Evolutionary conservation across 2,329 filamentous ascomycete species (phyloP).

Genomic region (Cyphellophora europaea): DNA sequence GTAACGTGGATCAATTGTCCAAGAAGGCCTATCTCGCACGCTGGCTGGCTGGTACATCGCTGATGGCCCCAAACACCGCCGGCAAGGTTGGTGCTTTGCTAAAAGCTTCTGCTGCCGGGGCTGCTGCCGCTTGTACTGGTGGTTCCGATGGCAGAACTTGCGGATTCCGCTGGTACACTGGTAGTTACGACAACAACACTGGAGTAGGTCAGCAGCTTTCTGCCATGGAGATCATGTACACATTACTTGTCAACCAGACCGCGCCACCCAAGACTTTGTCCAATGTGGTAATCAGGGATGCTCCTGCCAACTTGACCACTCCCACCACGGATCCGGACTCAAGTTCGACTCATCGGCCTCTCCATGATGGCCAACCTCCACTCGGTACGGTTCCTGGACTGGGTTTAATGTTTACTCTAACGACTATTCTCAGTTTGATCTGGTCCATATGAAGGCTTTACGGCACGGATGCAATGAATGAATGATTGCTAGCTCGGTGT

Average conservation of each 20-base stretch:
- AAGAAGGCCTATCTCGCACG: constrained; percentile 64
- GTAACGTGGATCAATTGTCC: constrained; percentile 61
- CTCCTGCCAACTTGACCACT: constrained; percentile 5
- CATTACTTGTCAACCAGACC: constrained; percentile 18
- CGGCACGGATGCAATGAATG: no score
- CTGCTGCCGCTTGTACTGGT: constrained; percentile 53
- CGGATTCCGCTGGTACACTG: constrained; percentile 53
- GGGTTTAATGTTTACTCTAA: not conserved
- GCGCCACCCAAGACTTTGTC: constrained; percentile 10
- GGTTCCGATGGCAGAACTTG: constrained; percentile 49
- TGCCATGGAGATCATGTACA: constrained; percentile 48
- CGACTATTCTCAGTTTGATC: constrained; percentile 1
- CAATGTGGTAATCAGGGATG: constrained; percentile 7
- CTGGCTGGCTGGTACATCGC: constrained; percentile 53
- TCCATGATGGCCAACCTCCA: constrained; percentile 9
- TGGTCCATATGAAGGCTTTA: no score
- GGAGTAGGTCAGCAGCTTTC: constrained; percentile 64
- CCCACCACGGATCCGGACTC: constrained; percentile 8
- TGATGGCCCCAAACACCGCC: constrained; percentile 52
- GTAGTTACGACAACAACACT: constrained; percentile 45
- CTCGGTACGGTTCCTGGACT: constrained; percentile 1
- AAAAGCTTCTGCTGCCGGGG: constrained; percentile 44
- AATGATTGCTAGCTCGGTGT: no score
- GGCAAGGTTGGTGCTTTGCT: constrained; percentile 49
- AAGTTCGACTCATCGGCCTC: constrained; percentile 7